These are phyloP conservation scores for Rosa rugosa DNA, from an alignment of 306 rosid species.

Conservation along the genomic window DNA sequence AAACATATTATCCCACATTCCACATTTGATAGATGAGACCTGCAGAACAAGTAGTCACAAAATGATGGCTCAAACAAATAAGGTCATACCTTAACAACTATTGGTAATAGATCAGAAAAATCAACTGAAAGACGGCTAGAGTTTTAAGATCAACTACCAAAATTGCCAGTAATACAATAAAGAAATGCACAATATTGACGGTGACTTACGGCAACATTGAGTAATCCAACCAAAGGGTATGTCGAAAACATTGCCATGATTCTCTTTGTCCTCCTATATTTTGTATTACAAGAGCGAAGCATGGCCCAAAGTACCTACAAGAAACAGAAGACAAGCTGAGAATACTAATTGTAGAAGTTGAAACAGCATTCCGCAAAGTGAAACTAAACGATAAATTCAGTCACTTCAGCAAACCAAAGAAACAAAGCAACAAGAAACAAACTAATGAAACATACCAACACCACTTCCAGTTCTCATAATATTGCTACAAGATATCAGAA, in stretches of 20 bases:
- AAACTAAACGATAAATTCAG: neutral
- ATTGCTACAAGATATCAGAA: neutral
- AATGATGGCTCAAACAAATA: neutral
- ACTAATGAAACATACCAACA: neutral
- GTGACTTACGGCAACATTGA: slow-evolving; percentile 83
- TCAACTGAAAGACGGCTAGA: neutral
- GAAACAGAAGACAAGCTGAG: slow-evolving; percentile 25
- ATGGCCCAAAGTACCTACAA: slow-evolving; percentile 75
- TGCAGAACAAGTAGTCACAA: slow-evolving; percentile 26
- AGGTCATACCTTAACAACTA: neutral
- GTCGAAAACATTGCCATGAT: slow-evolving; percentile 34
- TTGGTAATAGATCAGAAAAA: neutral
- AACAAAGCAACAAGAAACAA: neutral
- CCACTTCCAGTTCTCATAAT: neutral
- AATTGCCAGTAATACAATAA: neutral
- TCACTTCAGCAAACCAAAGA: slow-evolving; percentile 1
- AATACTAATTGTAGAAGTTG: slow-evolving; percentile 18
- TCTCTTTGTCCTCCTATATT: slow-evolving; percentile 25
- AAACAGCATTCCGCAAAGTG: neutral
- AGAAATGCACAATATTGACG: neutral
- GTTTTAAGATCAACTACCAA: neutral
- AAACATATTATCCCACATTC: slow-evolving; percentile 84
- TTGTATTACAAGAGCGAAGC: slow-evolving; percentile 51
- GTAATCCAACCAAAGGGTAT: slow-evolving; percentile 71
- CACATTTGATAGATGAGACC: slow-evolving; percentile 75